Percentiles rank a stretch among this genome's conserved stretches.
phyloP scores from a whole-genome alignment of 1,139 yeast species.

The Sugiyamaella novakii region DNA sequence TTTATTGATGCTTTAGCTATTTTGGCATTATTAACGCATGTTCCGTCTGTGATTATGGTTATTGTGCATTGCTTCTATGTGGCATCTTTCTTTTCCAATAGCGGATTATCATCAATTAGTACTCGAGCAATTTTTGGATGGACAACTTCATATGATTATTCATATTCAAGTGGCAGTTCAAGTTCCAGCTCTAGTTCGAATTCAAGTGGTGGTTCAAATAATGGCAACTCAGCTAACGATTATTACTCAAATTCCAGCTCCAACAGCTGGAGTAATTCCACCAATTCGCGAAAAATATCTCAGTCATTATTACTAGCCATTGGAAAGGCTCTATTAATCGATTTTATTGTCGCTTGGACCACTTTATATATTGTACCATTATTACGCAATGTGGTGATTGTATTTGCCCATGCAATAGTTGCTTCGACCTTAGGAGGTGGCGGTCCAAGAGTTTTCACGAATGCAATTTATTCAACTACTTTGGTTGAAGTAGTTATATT shows the following conservation, averaged over 20 bases:
- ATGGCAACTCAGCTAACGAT: conserved; percentile 4
- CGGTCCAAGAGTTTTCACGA: conserved; percentile 33
- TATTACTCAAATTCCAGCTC: conserved; percentile 4
- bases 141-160: conserved; percentile 20
- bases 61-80: conserved; percentile 37
- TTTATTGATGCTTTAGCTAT: conserved; percentile 41
- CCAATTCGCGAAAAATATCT: conserved; percentile 7
- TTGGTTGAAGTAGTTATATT: conserved; percentile 35
- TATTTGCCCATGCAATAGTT: conserved; percentile 43
- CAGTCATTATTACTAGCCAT: conserved; percentile 18
- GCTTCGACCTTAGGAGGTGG: conserved; percentile 44
- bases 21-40: conserved; percentile 35
- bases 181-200: conserved; percentile 7
- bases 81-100: conserved; percentile 28
- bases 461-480: conserved; percentile 41
- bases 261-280: conserved; percentile 2
- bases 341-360: conserved; percentile 31
- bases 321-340: conserved; percentile 28
- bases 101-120: conserved; percentile 21
- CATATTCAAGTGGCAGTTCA: conserved; percentile 17
- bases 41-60: conserved; percentile 37
- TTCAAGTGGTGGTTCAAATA: background rate
- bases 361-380: conserved; percentile 35
- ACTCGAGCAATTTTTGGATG: conserved; percentile 29
- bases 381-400: conserved; percentile 32